These are phyloP conservation scores for Sporothrix inflata DNA, from an alignment of 2,329 filamentous ascomycete genomes.

Conservation along the genomic window DNA sequence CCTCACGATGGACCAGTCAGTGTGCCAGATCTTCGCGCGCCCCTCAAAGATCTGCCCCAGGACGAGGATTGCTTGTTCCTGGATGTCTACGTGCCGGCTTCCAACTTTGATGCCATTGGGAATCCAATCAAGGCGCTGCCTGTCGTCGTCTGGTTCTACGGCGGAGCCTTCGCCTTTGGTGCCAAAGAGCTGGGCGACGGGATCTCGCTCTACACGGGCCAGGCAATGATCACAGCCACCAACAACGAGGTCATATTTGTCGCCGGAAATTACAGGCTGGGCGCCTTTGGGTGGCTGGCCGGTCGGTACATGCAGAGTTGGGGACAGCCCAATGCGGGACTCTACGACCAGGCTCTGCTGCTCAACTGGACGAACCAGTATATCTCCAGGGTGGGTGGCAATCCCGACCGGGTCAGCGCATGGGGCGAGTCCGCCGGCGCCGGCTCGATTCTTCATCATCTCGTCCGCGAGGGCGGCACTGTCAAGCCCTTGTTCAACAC, in stretches of 20 bases:
- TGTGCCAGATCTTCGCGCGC: not conserved
- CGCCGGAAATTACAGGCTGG: not conserved
- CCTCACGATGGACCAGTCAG: not conserved
- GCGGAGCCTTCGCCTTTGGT: not conserved
- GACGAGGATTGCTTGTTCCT: constrained; percentile 7
- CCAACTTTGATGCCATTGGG: not conserved
- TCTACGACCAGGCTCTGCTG: constrained; percentile 3
- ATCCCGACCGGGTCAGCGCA: not conserved
- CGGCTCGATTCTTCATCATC: not conserved
- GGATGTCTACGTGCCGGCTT: not conserved
- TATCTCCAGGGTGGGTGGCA: constrained; percentile 4
- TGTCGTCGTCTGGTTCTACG: constrained; percentile 6
- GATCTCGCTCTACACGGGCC: constrained; percentile 4
- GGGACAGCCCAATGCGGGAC: not conserved
- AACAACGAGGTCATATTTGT: not conserved
- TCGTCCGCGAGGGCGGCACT: not conserved
- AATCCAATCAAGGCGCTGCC: constrained; percentile 3
- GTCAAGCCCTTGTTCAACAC: constrained; percentile 1
- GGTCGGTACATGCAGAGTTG: not conserved
- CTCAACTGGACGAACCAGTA: constrained; percentile 6
- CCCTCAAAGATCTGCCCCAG: not conserved
- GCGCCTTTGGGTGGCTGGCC: constrained; percentile 4
- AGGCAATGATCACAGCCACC: not conserved
- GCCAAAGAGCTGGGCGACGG: not conserved
- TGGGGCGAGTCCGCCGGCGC: constrained; percentile 2